Evolutionary conservation across 2,329 filamentous ascomycete genomes (phyloP).

Genomic region (Ceratocystis colombiana): DNA sequence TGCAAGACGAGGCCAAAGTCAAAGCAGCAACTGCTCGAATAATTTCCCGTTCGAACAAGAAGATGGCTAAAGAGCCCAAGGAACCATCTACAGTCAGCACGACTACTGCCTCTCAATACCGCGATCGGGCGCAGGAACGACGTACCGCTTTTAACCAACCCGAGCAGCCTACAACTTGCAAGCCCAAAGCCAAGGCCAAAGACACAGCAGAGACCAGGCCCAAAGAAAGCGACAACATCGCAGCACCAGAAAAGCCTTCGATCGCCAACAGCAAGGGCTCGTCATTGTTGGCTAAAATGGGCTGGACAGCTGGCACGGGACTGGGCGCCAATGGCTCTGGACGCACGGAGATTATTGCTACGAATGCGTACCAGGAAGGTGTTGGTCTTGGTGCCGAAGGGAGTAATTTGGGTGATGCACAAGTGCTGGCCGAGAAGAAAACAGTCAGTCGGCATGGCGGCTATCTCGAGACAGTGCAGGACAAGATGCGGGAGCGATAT

Average conservation of each 20-base stretch:
- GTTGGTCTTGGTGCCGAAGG: slow-evolving; percentile 61
- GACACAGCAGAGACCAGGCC: slow-evolving; percentile 30
- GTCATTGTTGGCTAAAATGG: slow-evolving; percentile 61
- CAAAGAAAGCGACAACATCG: slow-evolving; percentile 28
- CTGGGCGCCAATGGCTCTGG: slow-evolving; percentile 55
- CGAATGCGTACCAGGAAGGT: slow-evolving; percentile 55
- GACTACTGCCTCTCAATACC: slow-evolving; percentile 37
- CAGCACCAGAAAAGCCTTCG: slow-evolving; percentile 16
- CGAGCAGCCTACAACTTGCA: slow-evolving; percentile 38
- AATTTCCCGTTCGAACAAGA: slow-evolving; percentile 31
- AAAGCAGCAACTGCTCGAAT: slow-evolving; percentile 41
- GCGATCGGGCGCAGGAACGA: slow-evolving; percentile 59
- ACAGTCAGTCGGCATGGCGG: slow-evolving; percentile 51
- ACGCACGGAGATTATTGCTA: slow-evolving; percentile 52
- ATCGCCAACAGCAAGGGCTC: slow-evolving; percentile 48
- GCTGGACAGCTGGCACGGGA: slow-evolving; percentile 56
- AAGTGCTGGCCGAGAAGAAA: slow-evolving; percentile 50
- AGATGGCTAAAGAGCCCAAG: slow-evolving; percentile 28
- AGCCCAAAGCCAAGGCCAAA: slow-evolving; percentile 26
- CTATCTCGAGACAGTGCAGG: slow-evolving; percentile 55
- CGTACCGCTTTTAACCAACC: slow-evolving; percentile 53
- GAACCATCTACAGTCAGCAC: slow-evolving; percentile 26
- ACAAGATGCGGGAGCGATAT: slow-evolving; percentile 57
- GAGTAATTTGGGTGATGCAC: slow-evolving; percentile 58
- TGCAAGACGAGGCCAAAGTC: slow-evolving; percentile 36